Percentiles rank a stretch among this genome's conserved stretches.
These are phyloP conservation scores for Gossypium schwendimanii DNA, from an alignment of 441 rosid species.

Conservation along the genomic window DNA sequence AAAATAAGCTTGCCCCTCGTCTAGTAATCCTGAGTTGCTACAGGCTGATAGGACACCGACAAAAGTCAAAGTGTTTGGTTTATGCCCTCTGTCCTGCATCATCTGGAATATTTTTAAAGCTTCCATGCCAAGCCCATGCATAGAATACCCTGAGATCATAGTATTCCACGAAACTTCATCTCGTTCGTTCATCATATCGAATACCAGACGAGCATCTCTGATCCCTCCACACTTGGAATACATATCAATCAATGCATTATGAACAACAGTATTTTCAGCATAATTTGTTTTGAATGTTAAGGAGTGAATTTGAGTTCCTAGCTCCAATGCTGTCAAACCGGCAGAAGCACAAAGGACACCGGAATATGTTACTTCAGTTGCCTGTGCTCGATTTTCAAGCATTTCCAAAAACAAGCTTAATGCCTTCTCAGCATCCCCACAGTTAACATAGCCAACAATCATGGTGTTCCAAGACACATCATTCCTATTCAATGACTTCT, in stretches of 20 bases:
- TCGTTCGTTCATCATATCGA: constrained; percentile 37
- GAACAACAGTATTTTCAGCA: constrained; percentile 43
- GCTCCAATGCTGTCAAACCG: constrained; percentile 66
- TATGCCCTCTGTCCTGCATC: constrained; percentile 45
- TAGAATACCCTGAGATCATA: constrained; percentile 76
- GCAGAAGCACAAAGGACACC: constrained; percentile 69
- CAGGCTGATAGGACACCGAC: constrained; percentile 72
- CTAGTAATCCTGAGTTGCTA: constrained; percentile 63
- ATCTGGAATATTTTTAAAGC: constrained; percentile 38
- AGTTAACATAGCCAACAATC: constrained; percentile 62
- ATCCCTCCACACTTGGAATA: constrained; percentile 86
- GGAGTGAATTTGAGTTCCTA: constrained; percentile 66
- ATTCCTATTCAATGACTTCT: constrained; percentile 38
- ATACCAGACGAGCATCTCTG: constrained; percentile 45
- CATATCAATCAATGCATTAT: constrained; percentile 83
- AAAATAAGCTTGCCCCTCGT: constrained; percentile 54
- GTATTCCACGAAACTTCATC: constrained; percentile 71
- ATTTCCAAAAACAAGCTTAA: constrained; percentile 52
- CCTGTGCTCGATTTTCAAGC: constrained; percentile 39
- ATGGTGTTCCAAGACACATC: constrained; percentile 80
- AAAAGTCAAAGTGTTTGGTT: constrained; percentile 50
- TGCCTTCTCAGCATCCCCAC: constrained; percentile 53
- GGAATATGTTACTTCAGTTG: constrained; percentile 81
- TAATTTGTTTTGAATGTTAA: constrained; percentile 49
- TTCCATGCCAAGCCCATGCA: constrained; percentile 53